Base-by-base conservation (phyloP, 1,284 basidiomycete species). In the Xerocomus nothofagi region DNA sequence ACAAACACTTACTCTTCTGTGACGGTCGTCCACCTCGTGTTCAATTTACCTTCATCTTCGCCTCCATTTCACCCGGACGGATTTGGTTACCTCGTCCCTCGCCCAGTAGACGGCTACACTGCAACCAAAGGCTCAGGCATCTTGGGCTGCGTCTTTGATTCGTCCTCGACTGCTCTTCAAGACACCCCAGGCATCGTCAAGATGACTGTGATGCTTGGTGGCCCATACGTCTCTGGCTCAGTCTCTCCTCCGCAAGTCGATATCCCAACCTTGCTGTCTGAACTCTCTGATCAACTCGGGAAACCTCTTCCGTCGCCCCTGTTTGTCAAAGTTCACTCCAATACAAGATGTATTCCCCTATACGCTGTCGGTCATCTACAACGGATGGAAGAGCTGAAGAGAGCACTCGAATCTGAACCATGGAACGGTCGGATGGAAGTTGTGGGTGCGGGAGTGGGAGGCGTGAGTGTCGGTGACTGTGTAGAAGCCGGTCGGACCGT, bases 71-170 rank as follows among this genome's bases (percentile, higher is more conserved):
- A 92, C 61, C 91, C 91, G 0, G 73, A 79, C 12, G 96, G 95
- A 0, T 98, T 98, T 68, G 96, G 96, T 2, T 98, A 96, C 72
- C 85, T 99, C 57, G 80, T 97, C 46, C 93, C 95, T 0, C 86
- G 94, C 7, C 82, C 88, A 0, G 57, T 43, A 49, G 71, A 61
- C 27, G 85, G 68, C 12, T 81, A 82, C 65, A 70, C 62, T 62
- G 54, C 60, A 17, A 53, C 54, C 39, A 67, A 73, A 56, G 58
- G 70, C 54, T 59, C 80, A 51, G 81, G 86, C 7, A 77, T 93
- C 29, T 76, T 94, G 0, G 92, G 92, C 3, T 83, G 84, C 18
- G 87, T 93, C 6, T 95, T 95, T 67, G 92, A 95, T 68, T 90
- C 87, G 0, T 86, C 79, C 40, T 79, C 86, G 3, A 73, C 91